These are phyloP conservation scores for Colletotrichum cuscutae DNA, from an alignment of 2,329 filamentous ascomycete genomes.

Conservation along the genomic window DNA sequence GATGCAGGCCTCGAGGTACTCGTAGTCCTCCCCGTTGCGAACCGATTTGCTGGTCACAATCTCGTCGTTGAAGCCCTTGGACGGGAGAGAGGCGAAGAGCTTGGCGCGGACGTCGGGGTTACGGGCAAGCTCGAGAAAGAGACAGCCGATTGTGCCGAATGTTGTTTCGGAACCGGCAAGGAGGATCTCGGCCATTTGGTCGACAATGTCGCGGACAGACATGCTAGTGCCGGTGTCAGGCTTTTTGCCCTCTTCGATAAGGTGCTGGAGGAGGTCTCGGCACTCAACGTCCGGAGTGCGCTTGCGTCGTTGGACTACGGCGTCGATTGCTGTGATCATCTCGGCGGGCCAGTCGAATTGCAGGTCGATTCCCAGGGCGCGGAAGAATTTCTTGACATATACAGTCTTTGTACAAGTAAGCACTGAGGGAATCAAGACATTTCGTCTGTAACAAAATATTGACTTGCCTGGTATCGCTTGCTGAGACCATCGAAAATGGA, in stretches of 20 bases:
- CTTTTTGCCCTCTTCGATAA: constrained; percentile 34
- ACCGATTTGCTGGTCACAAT: constrained; percentile 28
- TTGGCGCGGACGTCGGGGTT: constrained; percentile 37
- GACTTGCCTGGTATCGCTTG: constrained; percentile 26
- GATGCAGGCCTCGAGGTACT: constrained; percentile 79
- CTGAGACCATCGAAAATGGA: constrained; percentile 32
- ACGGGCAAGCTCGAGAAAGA: constrained; percentile 41
- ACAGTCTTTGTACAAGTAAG: background rate
- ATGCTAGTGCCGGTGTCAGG: constrained; percentile 33
- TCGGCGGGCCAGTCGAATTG: constrained; percentile 31
- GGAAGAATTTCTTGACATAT: constrained; percentile 30
- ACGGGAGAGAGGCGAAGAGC: constrained; percentile 27
- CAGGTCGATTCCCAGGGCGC: constrained; percentile 4
- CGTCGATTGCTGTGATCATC: constrained; percentile 32
- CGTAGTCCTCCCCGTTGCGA: constrained; percentile 14
- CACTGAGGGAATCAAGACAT: rapidly evolving
- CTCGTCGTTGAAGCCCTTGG: constrained; percentile 11
- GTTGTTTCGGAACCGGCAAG: constrained; percentile 43
- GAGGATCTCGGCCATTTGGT: constrained; percentile 37
- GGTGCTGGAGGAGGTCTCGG: constrained; percentile 29
- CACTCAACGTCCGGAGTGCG: constrained; percentile 13
- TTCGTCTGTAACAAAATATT: background rate
- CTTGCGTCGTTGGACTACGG: constrained; percentile 30
- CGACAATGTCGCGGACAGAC: constrained; percentile 34
- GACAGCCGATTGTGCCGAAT: constrained; percentile 40